A percentile compares a stretch with the other conserved stretches of the same genome.
Evolutionary conservation across 352 stramenopile genomes (phyloP).

Genomic region (Porosira glacialis): DNA sequence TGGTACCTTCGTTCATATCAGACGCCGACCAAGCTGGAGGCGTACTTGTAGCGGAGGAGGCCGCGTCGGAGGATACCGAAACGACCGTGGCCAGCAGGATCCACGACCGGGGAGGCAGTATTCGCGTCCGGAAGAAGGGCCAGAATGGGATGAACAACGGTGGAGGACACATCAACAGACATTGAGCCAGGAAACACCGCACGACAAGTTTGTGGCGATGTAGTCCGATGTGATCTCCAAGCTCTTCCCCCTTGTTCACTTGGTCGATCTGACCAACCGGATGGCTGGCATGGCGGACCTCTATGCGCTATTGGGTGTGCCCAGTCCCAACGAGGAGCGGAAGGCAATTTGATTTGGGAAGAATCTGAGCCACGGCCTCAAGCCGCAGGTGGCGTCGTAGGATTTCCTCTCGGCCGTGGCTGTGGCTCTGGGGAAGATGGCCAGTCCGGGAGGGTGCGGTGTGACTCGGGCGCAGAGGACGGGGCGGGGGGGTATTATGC

Average conservation of each 20-base stretch:
- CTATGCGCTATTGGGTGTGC: constrained; percentile 65
- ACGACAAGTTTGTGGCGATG: constrained; percentile 71
- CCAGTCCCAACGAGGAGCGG: constrained; percentile 72
- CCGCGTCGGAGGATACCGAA: no score
- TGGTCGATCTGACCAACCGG: constrained; percentile 29
- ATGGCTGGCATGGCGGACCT: constrained; percentile 74
- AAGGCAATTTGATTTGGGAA: constrained; percentile 80
- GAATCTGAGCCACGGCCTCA: constrained; percentile 67
- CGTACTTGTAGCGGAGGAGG: no score
- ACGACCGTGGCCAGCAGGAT: no score
- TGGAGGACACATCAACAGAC: no score
- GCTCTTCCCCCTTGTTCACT: constrained; percentile 49
- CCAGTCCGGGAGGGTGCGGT: constrained; percentile 55
- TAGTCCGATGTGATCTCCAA: constrained; percentile 77
- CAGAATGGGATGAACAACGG: no score
- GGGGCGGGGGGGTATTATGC: neutral
- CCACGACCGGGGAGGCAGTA: no score
- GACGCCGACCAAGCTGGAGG: no score
- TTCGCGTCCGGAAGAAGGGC: no score
- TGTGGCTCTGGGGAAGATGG: constrained; percentile 73
- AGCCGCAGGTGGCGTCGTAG: constrained; percentile 59
- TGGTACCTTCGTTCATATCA: no score
- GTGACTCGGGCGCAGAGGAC: no score
- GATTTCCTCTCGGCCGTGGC: constrained; percentile 76
- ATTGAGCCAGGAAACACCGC: constrained; percentile 80